Evolutionary conservation across 345 rosid genomes (phyloP), one percentile per base, ranked within the genome.

Genomic region (Hibiscus trionum): DNA sequence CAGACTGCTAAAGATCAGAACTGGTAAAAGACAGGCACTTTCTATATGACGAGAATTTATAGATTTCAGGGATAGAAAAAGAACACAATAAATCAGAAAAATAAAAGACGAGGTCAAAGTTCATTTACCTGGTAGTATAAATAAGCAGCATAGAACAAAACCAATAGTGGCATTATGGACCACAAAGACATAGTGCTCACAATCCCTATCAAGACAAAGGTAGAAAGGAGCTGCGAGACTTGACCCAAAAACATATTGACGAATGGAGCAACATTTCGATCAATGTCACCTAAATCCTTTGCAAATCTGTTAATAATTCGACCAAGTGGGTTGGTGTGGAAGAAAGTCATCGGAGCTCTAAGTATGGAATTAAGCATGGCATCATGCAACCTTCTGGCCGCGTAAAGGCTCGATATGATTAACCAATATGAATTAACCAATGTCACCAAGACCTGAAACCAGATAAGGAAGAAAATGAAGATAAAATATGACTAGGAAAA

Each of bases 131-230:
- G 99, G 80, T 90, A 95, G 78, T 95, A 95, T 27, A 95, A 84
- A 81, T 95, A 95, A 37, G 97, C 90, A 37, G 86, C 88, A 82
- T 92, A 92, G 86, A 95, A 95, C 76, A 90, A 81, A 60, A 89
- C 87, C 93, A 95, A 79, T 71, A 95, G 93, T 11, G 99, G 99
- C 97, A 92, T 78, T 78, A 95, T 90, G 80, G 98, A 91, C 99
- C 99, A 95, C 79, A 95, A 77, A 62, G 99, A 95, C 88, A 92
- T 84, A 61, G 98, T 92, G 91, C 99, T 95, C 70, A 95, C 97
- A 81, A 95, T 80, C 71, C 99, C 99, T 63, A 95, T 92, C 83
- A 95, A 86, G 64, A 89, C 86, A 80, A 95, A 82, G 31, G 99
- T 95, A 64, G 99, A 92, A 75, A 95, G 89, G 69, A 95, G 99